Conservation (phyloP, 2,329 filamentous ascomycete species). For the Magnaporthiopsis incrustans region DNA sequence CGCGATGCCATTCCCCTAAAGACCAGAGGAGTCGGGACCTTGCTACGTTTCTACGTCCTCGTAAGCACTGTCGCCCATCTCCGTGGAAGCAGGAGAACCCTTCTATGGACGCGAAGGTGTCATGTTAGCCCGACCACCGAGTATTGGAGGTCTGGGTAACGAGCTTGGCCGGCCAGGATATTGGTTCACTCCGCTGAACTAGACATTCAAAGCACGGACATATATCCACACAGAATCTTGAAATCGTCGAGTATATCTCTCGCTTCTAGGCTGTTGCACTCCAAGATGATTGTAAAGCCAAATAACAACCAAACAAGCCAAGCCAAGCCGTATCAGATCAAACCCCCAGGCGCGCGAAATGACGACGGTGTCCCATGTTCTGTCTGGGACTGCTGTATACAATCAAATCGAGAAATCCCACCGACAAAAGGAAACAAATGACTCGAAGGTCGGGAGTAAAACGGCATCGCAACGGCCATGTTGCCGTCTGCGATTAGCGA, state of each 20-base stretch:
- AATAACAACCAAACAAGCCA: not conserved
- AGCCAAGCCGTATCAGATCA: not conserved
- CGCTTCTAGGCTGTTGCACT: not conserved
- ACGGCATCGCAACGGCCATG: not conserved
- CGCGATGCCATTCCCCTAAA: no score
- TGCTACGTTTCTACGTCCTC: no score
- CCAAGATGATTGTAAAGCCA: not conserved
- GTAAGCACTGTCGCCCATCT: no score
- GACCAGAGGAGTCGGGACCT: no score
- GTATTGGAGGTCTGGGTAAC: no score
- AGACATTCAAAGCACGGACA: not conserved
- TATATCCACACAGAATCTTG: not conserved
- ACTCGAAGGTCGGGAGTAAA: constrained; percentile 1
- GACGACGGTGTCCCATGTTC: not conserved
- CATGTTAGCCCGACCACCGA: no score
- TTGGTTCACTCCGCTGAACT: no score
- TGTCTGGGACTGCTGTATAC: not conserved
- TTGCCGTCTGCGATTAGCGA: not conserved
- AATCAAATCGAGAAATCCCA: not conserved
- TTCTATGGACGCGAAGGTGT: no score
- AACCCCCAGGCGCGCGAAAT: not conserved
- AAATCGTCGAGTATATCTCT: not conserved
- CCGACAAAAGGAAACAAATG: not conserved
- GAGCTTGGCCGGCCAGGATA: no score
- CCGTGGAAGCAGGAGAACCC: no score